phyloP scores from a whole-genome alignment of 2,329 filamentous ascomycete genomes.

The Nemania diffusa region DNA sequence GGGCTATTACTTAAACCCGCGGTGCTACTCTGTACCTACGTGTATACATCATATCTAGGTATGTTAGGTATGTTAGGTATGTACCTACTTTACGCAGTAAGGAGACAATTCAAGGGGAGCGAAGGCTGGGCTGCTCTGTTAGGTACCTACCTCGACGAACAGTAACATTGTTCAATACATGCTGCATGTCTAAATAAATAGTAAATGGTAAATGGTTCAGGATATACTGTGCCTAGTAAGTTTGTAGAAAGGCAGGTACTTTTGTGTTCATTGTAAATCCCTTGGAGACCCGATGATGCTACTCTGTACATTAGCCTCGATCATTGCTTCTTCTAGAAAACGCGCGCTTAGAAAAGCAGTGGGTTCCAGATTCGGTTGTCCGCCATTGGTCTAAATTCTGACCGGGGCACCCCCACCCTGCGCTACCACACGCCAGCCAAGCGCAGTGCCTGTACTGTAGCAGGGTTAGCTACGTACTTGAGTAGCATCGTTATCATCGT shows the following conservation, averaged over 20 bases:
- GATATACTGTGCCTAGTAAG: too few species aligned
- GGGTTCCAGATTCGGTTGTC: background rate
- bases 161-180: background rate
- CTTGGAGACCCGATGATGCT: background rate
- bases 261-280: background rate
- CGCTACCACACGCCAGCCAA: slow-evolving; percentile 3
- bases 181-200: background rate
- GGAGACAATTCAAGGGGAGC: background rate
- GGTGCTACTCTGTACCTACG: too few species aligned
- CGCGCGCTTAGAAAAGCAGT: slow-evolving; percentile 31
- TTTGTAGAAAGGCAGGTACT: background rate
- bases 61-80: background rate
- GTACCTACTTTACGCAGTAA: too few species aligned
- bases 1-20: background rate
- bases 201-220: too few species aligned
- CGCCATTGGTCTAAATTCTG: slow-evolving; percentile 17
- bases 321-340: slow-evolving; percentile 16
- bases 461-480: background rate
- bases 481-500: slow-evolving; percentile 26
- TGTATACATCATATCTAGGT: too few species aligned
- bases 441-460: background rate
- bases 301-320: background rate
- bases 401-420: background rate
- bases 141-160: background rate
- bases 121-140: background rate